phyloP scores from a whole-genome alignment of 2,329 filamentous ascomycete genomes.

The Trichoderma brevicompactum region DNA sequence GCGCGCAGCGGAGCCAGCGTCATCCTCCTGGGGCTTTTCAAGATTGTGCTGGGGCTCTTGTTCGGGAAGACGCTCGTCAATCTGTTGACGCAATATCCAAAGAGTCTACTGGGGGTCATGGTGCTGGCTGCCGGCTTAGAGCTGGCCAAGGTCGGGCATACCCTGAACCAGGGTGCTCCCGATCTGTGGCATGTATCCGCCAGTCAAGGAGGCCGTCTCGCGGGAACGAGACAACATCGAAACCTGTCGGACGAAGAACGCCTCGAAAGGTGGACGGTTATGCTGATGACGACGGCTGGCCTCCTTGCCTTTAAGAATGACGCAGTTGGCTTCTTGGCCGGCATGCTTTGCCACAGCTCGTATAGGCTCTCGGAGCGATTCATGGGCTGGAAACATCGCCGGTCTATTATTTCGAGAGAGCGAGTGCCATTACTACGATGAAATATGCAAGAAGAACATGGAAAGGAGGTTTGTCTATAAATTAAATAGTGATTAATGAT shows the following conservation, averaged over 20 bases:
- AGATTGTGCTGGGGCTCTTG: constrained; percentile 74
- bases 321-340: constrained; percentile 81
- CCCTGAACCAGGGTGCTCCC: constrained; percentile 72
- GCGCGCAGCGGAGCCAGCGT: constrained; percentile 85
- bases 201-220: constrained; percentile 42
- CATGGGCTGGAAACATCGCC: constrained; percentile 42
- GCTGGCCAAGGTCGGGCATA: constrained; percentile 81
- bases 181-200: constrained; percentile 63
- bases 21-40: constrained; percentile 75
- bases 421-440: constrained; percentile 40
- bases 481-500: constrained; percentile 3
- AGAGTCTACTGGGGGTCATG: constrained; percentile 79
- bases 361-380: constrained; percentile 57
- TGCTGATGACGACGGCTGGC: constrained; percentile 84
- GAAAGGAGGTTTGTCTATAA: neutral
- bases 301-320: constrained; percentile 89
- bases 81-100: constrained; percentile 74
- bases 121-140: constrained; percentile 89
- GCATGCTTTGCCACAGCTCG: constrained; percentile 76
- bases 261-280: constrained; percentile 80
- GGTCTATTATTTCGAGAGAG: constrained; percentile 36
- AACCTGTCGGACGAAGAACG: constrained; percentile 69
- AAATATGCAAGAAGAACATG: neutral
- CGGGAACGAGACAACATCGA: constrained; percentile 50
- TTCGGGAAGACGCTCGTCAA: constrained; percentile 75